Evolutionary conservation across 192 early-diverging fungal genomes (phyloP), one percentile per base, ranked within the genome.

Genomic region (Gryganskiella cystojenkinii): DNA sequence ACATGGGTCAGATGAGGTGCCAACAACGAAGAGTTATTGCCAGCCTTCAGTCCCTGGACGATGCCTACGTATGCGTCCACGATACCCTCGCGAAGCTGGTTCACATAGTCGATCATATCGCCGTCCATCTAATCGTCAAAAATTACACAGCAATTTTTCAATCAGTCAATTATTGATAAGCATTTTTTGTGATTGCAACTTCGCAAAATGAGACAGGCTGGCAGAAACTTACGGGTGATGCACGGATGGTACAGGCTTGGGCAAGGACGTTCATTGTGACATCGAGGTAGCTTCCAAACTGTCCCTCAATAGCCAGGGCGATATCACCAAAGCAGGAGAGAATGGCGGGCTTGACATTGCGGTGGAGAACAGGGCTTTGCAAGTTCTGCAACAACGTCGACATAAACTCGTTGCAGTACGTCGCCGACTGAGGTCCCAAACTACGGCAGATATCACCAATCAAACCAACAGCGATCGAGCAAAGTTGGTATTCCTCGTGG

Each of bases 271-370:
- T 81, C 94, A 99, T 95, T 20, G 92, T 87, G 2, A 92, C 84
- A 40, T 95, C 89, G 24, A 99, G 70, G 82, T 92, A 98, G 5
- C 69, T 67, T 59, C 89, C 93, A 79, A 99, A 99, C 61, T 85
- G 79, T 4, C 88, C 91, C 25, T 95, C 93, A 69, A 98, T 94
- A 3, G 97, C 96, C 45, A 98, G 79, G n/a, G 96, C 96, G 81
- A 99, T 92, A 82, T 99, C 98, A 44, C 98, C 98, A 86, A 99
- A 96, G 81, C 91, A 92, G 2, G 96, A 96, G 24, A 99, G 86
- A 69, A 97, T 97, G 17, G 92, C 85, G 4, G 98, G 96, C 85
- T 98, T 97, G 50, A 99, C 93, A 46, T 87, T 87, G 35, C 93
- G 89, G 72, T 94, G 90, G 47, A 99, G 84, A 22, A 87, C 86